Evolutionary conservation across 306 rosid species (phyloP).

Genomic region (apple (Malus domestica)): ASM211411v1 NC_041802.1:27753001-27753500

Average conservation of each 20-base stretch:
- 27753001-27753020: background rate
- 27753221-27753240: too few relatives aligned
- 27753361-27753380: accelerated
- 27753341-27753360: accelerated
- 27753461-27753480: background rate
- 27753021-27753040: background rate
- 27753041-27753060: background rate
- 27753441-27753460: background rate
- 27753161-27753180: background rate
- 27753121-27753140: background rate
- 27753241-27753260: accelerated
- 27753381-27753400: too few relatives aligned
- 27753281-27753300: too few relatives aligned
- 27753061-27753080: background rate
- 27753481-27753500: conserved; percentile 1
- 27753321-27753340: accelerated
- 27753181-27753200: background rate
- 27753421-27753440: background rate
- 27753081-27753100: conserved; percentile 8
- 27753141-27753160: background rate
- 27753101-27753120: background rate
- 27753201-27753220: background rate
- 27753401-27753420: too few relatives aligned
- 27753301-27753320: accelerated
- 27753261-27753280: too few relatives aligned